Percentiles rank a stretch among this genome's conserved stretches.
phyloP scores from a whole-genome alignment of 257 asterid species.

The Cruciata laevipes region DNA sequence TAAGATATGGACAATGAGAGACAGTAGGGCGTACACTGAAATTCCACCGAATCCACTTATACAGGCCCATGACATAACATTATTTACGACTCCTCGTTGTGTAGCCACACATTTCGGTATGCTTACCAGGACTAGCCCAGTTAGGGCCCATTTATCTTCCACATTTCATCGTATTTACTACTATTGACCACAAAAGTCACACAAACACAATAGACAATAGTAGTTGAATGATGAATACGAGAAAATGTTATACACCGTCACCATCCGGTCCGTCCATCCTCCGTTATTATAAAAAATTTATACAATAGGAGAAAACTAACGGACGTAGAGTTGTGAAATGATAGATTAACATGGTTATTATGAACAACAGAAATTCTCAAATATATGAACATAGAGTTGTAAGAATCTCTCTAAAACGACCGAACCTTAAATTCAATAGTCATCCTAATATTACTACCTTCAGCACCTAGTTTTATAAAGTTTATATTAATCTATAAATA shows the following conservation, averaged over 20 bases:
- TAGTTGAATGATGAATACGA: neutral
- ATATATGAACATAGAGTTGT: no score
- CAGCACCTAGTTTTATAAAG: no score
- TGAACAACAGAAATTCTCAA: no score
- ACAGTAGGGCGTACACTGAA: constrained; percentile 11
- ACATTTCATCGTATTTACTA: neutral
- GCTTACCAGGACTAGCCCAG: constrained; percentile 1
- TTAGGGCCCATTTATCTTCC: neutral
- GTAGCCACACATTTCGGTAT: neutral
- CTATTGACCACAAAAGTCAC: neutral
- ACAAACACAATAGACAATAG: neutral
- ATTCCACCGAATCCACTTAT: constrained; percentile 10
- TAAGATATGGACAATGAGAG: constrained; percentile 13
- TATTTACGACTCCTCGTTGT: neutral
- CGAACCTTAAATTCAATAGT: no score
- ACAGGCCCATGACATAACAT: constrained; percentile 9
- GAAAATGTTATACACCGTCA: neutral
- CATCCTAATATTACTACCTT: no score
- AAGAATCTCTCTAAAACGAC: no score
- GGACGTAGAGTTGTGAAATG: no score
- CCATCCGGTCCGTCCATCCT: no score
- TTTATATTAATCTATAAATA: no score
- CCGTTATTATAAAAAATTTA: no score
- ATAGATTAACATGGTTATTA: no score
- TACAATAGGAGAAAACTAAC: no score